A percentile compares a stretch with the other conserved stretches of the same genome.
Evolutionary conservation across 176 grass and related monocot species (phyloP).

Genomic region (Guadua angustifolia): DNA sequence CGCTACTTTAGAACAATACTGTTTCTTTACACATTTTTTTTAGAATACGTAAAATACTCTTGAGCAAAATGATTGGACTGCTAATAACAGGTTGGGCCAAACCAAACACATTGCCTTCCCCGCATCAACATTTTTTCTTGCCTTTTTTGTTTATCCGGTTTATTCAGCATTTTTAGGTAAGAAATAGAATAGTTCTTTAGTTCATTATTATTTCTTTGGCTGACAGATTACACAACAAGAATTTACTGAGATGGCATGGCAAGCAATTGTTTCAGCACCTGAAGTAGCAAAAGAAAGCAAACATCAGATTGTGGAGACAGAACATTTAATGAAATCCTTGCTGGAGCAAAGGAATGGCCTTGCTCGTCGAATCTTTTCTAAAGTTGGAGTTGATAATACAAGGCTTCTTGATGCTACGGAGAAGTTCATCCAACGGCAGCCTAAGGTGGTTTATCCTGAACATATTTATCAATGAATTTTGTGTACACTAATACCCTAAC

Average conservation of each 20-base stretch:
- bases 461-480: background rate
- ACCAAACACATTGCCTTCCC: background rate
- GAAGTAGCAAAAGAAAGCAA: conserved; percentile 95
- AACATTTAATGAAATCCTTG: conserved; percentile 94
- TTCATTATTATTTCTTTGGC: background rate
- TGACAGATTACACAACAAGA: conserved; percentile 98
- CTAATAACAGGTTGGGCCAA: no score
- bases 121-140: background rate
- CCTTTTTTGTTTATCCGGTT: background rate
- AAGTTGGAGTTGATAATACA: conserved; percentile 89
- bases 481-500: background rate
- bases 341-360: conserved; percentile 97
- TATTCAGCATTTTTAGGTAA: background rate
- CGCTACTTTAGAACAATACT: background rate
- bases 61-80: background rate
- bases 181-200: background rate
- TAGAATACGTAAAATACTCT: background rate
- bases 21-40: background rate
- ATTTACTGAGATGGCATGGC: conserved; percentile 98
- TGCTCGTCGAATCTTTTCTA: conserved; percentile 93
- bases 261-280: conserved; percentile 77
- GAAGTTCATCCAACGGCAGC: conserved; percentile 94
- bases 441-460: conserved; percentile 64
- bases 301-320: conserved; percentile 96
- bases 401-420: conserved; percentile 88